Conservation (phyloP, 202 grass and related monocot species). For the Carex arenaria region DNA sequence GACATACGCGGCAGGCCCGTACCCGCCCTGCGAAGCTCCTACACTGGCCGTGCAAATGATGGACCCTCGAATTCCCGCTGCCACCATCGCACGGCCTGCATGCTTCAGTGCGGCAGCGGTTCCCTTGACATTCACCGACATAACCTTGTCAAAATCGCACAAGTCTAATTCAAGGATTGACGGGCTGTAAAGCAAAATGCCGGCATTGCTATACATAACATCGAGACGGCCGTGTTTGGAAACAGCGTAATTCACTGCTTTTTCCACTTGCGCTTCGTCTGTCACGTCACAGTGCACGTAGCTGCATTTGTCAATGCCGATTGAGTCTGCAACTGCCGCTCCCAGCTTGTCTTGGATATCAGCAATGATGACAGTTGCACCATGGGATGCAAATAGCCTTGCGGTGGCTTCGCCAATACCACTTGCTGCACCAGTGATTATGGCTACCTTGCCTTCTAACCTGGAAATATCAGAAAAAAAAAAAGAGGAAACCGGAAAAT, state of each 20-base stretch:
- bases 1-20: conserved; percentile 51
- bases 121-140: conserved; percentile 75
- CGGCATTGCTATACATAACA: conserved; percentile 80
- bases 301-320: conserved; percentile 21
- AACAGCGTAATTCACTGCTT: conserved; percentile 36
- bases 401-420: conserved; percentile 63
- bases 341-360: conserved; percentile 71
- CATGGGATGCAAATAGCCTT: conserved; percentile 55
- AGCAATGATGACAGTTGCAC: conserved; percentile 62
- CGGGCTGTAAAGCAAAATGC: conserved; percentile 37
- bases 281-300: conserved; percentile 70
- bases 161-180: conserved; percentile 47
- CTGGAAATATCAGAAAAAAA: conserved; percentile 17
- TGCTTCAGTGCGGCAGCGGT: conserved; percentile 52
- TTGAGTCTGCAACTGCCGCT: conserved; percentile 28
- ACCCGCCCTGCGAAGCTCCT: conserved; percentile 40
- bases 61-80: conserved; percentile 26
- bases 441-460: conserved; percentile 70
- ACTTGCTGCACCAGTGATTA: conserved; percentile 76
- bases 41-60: conserved; percentile 74
- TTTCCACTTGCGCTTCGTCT: conserved; percentile 60
- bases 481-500: neutral
- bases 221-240: conserved; percentile 48
- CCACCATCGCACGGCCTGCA: conserved; percentile 57
- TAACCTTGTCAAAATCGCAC: conserved; percentile 48